phyloP scores from a whole-genome alignment of 345 rosid species.

The Aquilaria sinensis region DNA sequence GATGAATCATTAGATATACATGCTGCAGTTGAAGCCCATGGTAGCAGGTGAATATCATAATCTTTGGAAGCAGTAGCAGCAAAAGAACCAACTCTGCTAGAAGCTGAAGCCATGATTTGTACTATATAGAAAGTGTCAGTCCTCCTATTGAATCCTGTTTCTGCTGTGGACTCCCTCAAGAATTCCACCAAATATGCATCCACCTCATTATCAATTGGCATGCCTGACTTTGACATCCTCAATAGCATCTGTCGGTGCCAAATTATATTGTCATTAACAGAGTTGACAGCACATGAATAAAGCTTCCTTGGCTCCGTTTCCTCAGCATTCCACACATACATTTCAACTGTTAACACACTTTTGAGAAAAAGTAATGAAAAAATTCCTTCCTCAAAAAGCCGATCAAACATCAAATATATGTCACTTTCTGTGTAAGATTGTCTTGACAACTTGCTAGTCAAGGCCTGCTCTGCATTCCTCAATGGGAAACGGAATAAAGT shows the following conservation, averaged over 20 bases:
- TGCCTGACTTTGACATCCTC: conserved; percentile 50
- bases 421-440: conserved; percentile 68
- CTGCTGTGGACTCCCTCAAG: conserved; percentile 48
- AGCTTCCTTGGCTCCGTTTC: conserved; percentile 64
- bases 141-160: conserved; percentile 41
- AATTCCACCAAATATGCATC: conserved; percentile 75
- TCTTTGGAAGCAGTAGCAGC: conserved; percentile 85
- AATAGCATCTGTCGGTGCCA: conserved; percentile 71
- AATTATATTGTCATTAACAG: conserved; percentile 41
- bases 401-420: conserved; percentile 59
- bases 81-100: conserved; percentile 69
- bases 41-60: conserved; percentile 83
- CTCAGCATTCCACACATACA: conserved; percentile 74
- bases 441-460: conserved; percentile 73
- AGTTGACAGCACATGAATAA: conserved; percentile 50
- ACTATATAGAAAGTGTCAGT: conserved; percentile 62
- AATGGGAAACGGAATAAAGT: conserved; percentile 90
- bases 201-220: conserved; percentile 35
- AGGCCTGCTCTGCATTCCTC: conserved; percentile 76
- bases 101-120: conserved; percentile 77
- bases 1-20: conserved; percentile 61
- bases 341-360: conserved; percentile 62
- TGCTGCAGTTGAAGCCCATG: conserved; percentile 97
- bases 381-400: conserved; percentile 76
- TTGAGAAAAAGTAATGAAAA: conserved; percentile 77